Conservation (phyloP, 768 basidiomycete genomes). For the Leccinum rimulosum region DNA sequence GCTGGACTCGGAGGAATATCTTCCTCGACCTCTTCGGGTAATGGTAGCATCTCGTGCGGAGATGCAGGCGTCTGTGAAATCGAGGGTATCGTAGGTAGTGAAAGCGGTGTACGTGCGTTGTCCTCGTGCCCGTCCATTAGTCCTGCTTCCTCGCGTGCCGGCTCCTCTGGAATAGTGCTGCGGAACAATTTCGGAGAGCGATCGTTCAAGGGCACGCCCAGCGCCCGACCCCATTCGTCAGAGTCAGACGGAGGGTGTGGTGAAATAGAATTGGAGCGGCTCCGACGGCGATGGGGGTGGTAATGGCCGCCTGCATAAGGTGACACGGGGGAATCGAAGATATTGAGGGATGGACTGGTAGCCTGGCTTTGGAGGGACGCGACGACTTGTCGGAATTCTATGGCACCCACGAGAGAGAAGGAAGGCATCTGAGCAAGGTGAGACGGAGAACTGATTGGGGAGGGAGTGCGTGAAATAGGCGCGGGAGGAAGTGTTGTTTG, state of each 20-base stretch:
- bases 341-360: conserved; percentile 50
- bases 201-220: conserved; percentile 51
- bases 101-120: conserved; percentile 15
- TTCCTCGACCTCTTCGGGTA: conserved; percentile 42
- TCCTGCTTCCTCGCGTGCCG: conserved; percentile 8
- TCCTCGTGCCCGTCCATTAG: conserved; percentile 9
- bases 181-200: conserved; percentile 40
- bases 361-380: conserved; percentile 73
- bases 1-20: conserved; percentile 36
- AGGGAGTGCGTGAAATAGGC: conserved; percentile 45
- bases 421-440: conserved; percentile 62
- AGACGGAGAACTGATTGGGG: conserved; percentile 42
- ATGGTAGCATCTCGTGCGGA: conserved; percentile 37
- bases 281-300: conserved; percentile 37
- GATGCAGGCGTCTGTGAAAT: conserved; percentile 56
- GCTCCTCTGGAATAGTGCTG: conserved; percentile 26
- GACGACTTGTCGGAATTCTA: conserved; percentile 94
- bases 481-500: conserved; percentile 41
- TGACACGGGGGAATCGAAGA: conserved; percentile 66
- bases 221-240: conserved; percentile 51
- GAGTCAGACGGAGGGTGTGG: conserved; percentile 29
- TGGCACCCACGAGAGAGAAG: conserved; percentile 89
- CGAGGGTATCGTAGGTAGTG: conserved; percentile 45
- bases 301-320: conserved; percentile 80
- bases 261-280: conserved; percentile 32